Percentiles rank a stretch among this genome's conserved stretches.
These are phyloP conservation scores for Fraxinus pennsylvanica DNA, from an alignment of 257 asterid genomes.

Conservation along the genomic window DNA sequence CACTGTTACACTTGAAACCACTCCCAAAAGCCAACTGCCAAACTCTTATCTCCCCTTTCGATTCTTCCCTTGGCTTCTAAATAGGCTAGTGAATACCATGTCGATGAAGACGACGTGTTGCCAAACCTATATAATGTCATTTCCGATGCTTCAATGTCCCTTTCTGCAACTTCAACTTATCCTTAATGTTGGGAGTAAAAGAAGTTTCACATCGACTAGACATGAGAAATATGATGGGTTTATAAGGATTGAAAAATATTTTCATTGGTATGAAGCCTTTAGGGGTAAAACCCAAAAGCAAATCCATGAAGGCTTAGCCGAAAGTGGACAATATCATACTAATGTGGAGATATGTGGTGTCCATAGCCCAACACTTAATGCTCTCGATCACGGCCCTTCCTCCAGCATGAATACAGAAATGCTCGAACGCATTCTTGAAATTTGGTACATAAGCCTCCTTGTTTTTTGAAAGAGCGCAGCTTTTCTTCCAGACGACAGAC, in stretches of 20 bases:
- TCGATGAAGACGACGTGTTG: conserved; percentile 8
- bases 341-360: too few species aligned
- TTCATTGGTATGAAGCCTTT: too few species aligned
- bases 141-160: conserved; percentile 10
- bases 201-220: too few species aligned
- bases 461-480: background rate
- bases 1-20: conserved; percentile 25
- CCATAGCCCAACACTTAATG: background rate
- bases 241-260: too few species aligned
- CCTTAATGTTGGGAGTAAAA: background rate
- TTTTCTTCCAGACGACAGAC: background rate
- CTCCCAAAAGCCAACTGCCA: background rate
- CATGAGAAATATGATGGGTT: too few species aligned
- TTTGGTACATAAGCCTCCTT: background rate
- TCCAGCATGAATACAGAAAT: conserved; percentile 24
- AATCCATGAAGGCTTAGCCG: too few species aligned
- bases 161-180: conserved; percentile 1
- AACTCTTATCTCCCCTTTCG: background rate
- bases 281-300: too few species aligned
- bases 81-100: conserved; percentile 14
- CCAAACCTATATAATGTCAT: conserved; percentile 22
- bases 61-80: conserved; percentile 18
- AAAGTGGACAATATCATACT: too few species aligned
- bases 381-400: conserved; percentile 14
- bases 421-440: conserved; percentile 11